Evolutionary conservation across 192 early-diverging fungal species (phyloP).

Genomic region (Pilobolus umbonatus): DNA sequence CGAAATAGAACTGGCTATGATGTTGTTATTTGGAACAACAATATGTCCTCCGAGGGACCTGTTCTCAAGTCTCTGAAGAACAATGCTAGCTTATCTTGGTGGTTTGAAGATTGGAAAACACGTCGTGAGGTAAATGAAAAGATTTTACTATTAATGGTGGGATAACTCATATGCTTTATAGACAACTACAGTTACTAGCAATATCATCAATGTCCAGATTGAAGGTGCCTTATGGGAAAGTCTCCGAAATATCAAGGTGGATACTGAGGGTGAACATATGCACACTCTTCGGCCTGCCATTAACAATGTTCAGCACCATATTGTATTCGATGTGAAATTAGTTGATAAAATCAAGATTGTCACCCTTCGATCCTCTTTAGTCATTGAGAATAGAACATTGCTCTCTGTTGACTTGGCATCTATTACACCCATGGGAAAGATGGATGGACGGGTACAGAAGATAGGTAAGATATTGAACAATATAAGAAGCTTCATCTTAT

Average conservation of each 20-base stretch:
- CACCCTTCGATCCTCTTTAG: constrained; percentile 79
- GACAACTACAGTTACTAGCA: constrained; percentile 44
- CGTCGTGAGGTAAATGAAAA: constrained; percentile 70
- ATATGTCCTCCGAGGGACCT: constrained; percentile 57
- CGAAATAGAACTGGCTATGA: constrained; percentile 89
- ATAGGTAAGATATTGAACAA: constrained; percentile 41
- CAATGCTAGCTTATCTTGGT: constrained; percentile 78
- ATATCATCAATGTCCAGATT: constrained; percentile 82
- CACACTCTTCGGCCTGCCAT: constrained; percentile 81
- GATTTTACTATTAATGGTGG: too few relatives aligned
- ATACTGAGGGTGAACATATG: constrained; percentile 78
- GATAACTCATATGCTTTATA: too few relatives aligned
- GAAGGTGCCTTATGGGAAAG: constrained; percentile 83
- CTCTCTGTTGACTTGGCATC: constrained; percentile 77
- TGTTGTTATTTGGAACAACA: constrained; percentile 83
- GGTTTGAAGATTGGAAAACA: constrained; percentile 96
- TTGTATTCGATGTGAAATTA: constrained; percentile 85
- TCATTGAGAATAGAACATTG: constrained; percentile 78
- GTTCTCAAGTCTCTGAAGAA: constrained; percentile 66
- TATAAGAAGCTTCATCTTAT: background rate
- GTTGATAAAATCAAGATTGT: constrained; percentile 89
- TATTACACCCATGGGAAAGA: constrained; percentile 62
- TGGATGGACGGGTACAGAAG: constrained; percentile 40
- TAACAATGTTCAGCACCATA: constrained; percentile 70
- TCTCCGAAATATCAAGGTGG: constrained; percentile 82